These are phyloP conservation scores for Artemisia annua DNA, from an alignment of 129 eudicot species.

Conservation along the genomic window DNA sequence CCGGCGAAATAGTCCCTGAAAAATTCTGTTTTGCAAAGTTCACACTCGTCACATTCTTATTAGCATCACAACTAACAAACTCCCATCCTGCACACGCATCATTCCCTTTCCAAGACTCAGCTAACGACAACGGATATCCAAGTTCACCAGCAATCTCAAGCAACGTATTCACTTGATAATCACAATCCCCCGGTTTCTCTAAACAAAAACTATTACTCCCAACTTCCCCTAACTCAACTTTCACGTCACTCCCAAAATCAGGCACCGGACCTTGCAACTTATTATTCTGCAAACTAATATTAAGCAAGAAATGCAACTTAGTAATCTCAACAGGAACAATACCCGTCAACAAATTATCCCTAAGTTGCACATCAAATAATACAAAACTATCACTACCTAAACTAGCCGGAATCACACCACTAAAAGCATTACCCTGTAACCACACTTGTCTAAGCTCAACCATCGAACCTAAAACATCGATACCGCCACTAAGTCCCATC, in stretches of 20 bases:
- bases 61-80: slow-evolving; percentile 14
- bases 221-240: background rate
- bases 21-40: slow-evolving; percentile 13
- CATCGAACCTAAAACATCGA: slow-evolving; percentile 2
- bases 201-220: slow-evolving; percentile 13
- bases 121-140: slow-evolving; percentile 17
- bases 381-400: background rate
- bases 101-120: slow-evolving; percentile 15
- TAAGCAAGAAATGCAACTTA: background rate
- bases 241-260: background rate
- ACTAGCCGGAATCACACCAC: background rate
- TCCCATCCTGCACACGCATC: slow-evolving; percentile 14
- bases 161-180: background rate
- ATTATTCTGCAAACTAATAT: slow-evolving; percentile 12
- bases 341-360: slow-evolving; percentile 8
- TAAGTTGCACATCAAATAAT: slow-evolving; percentile 2
- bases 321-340: background rate
- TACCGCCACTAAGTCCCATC: slow-evolving; percentile 1
- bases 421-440: slow-evolving; percentile 2
- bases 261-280: slow-evolving; percentile 18
- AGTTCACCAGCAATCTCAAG: slow-evolving; percentile 11
- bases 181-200: slow-evolving; percentile 4
- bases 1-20: slow-evolving; percentile 11
- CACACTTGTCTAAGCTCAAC: background rate
- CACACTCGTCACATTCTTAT: background rate